Evolutionary conservation across 257 asterid species (phyloP).

Genomic region (Buddleja alternifolia): DNA sequence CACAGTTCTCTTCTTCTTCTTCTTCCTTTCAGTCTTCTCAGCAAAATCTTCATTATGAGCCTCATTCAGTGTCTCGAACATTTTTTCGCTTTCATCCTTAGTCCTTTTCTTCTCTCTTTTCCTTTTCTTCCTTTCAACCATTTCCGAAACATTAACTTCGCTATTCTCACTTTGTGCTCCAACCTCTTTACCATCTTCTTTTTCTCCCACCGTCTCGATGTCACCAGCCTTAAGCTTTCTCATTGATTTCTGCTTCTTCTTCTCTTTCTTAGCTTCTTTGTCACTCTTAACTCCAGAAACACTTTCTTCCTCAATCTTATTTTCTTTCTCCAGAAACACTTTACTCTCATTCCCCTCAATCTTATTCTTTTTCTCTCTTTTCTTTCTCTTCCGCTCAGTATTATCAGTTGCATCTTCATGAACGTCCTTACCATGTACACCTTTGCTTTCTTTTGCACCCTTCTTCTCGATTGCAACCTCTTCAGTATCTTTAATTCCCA

Average conservation of each 20-base stretch:
- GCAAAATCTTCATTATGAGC: not conserved
- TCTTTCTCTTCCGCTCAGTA: constrained; percentile 32
- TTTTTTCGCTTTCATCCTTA: constrained; percentile 1
- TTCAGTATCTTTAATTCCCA: constrained; percentile 18
- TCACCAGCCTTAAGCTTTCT: constrained; percentile 20
- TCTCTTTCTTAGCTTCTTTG: constrained; percentile 21
- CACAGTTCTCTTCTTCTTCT: constrained; percentile 20
- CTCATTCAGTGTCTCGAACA: no score
- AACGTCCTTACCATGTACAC: constrained; percentile 16
- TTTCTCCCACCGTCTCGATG: constrained; percentile 10
- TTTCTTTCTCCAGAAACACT: not conserved
- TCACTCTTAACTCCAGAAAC: constrained; percentile 7
- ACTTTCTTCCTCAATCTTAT: constrained; percentile 15
- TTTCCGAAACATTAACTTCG: constrained; percentile 9
- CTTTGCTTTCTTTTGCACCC: constrained; percentile 17
- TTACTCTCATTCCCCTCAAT: not conserved
- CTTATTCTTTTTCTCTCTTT: constrained; percentile 25
- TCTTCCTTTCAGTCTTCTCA: constrained; percentile 6
- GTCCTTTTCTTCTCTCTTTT: constrained; percentile 24
- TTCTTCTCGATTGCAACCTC: constrained; percentile 12
- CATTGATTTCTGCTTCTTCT: constrained; percentile 25
- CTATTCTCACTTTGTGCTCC: not conserved
- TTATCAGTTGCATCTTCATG: constrained; percentile 13
- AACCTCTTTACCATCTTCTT: constrained; percentile 18
- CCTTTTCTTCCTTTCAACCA: constrained; percentile 34